Percentiles rank a stretch among this genome's conserved stretches.
phyloP scores from a whole-genome alignment of 805 yeast genomes.

The Zygosaccharomyces gambellarensis region DNA sequence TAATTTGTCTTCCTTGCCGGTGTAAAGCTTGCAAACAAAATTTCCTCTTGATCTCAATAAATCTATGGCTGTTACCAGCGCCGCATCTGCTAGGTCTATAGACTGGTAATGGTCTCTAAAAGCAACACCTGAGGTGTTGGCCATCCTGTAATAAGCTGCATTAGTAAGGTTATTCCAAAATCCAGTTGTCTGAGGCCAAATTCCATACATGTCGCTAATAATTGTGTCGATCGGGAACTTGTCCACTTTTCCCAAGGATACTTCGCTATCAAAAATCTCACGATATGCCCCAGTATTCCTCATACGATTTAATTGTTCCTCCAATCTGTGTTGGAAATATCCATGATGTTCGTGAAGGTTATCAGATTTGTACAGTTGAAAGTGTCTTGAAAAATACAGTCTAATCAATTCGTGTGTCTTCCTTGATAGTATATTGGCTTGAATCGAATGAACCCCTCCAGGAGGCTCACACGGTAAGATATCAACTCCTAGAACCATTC shows the following conservation, averaged over 20 bases:
- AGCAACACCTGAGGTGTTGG: slow-evolving; percentile 79
- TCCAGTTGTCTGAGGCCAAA: slow-evolving; percentile 47
- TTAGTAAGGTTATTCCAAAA: slow-evolving; percentile 64
- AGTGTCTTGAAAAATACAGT: slow-evolving; percentile 41
- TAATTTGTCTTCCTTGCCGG: slow-evolving; percentile 71
- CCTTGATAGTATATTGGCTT: slow-evolving; percentile 77
- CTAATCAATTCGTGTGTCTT: slow-evolving; percentile 55
- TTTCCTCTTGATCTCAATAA: slow-evolving; percentile 66
- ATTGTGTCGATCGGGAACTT: slow-evolving; percentile 55
- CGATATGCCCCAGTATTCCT: slow-evolving; percentile 31
- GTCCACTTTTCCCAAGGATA: slow-evolving; percentile 9
- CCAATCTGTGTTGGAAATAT: slow-evolving; percentile 18
- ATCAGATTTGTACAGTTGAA: slow-evolving; percentile 33
- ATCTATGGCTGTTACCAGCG: slow-evolving; percentile 67
- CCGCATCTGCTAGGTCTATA: slow-evolving; percentile 88
- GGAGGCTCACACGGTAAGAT: slow-evolving; percentile 77
- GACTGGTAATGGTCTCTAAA: slow-evolving; percentile 79
- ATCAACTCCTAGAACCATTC: slow-evolving; percentile 75
- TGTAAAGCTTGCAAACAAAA: slow-evolving; percentile 76
- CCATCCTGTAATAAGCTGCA: slow-evolving; percentile 84
- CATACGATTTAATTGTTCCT: slow-evolving; percentile 17
- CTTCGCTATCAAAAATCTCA: slow-evolving; percentile 24
- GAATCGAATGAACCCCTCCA: slow-evolving; percentile 69
- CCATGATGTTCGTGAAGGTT: slow-evolving; percentile 32
- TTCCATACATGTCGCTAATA: slow-evolving; percentile 80